Base-by-base conservation (phyloP, 257 asterid species). In the Solanum virginianum region DNA sequence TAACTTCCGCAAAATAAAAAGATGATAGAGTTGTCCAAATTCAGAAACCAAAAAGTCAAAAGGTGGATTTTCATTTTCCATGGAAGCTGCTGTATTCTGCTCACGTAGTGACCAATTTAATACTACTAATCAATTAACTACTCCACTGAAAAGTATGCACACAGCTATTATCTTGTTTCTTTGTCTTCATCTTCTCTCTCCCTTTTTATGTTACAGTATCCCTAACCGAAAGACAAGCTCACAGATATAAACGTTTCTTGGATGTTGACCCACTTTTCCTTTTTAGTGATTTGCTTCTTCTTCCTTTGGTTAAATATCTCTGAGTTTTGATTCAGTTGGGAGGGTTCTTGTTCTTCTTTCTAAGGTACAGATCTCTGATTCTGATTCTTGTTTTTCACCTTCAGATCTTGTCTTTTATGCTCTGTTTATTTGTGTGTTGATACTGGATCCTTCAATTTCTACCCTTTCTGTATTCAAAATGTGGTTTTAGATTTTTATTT, bases 351-450 rank as follows among this genome's bases (percentile, higher is more conserved):
- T 36, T 45, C 80, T 56, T 83, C 80, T 68, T 82, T 41, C 11
- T 65, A 72, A 82, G 92, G 89, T 86, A 85, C 74, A 90, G 88
- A 86, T 90, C 92, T 83, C 84, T 79, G 81, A 51, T 85, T 84
- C 32, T 43, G 63, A 55, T 83, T 49, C 62, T 75, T 26, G 45
- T 49, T 83, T 55, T 45, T 56, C 26, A 85, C n/a, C 51, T 79
- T 83, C 87, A 85, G 88, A 86, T 86, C 88, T 86, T 82, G 18
- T 41, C 6, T 72, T 83, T 49, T 49, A 18, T 26, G 47, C 55
- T 14, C 7, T 81, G 13, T 62, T 75, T 32, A 11, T 39, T 16
- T 51, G 62, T 88, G 18, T 39, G 8, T 59, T 43, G 17, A 12
- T 32, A 18, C 59, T 22, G 59, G 11, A 41, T 80, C 70, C 63